Conservation (phyloP, 1,284 basidiomycete species). For the Mycena sp. region DNA sequence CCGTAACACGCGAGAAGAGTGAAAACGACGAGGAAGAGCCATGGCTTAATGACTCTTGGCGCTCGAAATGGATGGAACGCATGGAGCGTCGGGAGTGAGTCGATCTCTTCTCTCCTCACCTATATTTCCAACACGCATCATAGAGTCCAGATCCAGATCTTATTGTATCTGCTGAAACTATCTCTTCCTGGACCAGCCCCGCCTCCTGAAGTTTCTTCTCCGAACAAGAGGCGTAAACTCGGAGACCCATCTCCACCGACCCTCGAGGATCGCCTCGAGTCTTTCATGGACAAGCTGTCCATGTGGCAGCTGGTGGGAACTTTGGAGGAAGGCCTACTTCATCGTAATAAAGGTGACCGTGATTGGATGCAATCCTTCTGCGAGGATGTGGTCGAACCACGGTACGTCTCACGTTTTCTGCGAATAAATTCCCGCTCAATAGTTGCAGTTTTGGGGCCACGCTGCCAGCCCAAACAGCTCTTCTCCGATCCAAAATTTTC, state of each 20-base stretch:
- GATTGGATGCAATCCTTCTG: constrained; percentile 81
- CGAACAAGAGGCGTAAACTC: constrained; percentile 49
- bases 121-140: constrained; percentile 3
- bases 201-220: constrained; percentile 31
- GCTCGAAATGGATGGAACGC: constrained; percentile 62
- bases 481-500: constrained; percentile 75
- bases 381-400: constrained; percentile 67
- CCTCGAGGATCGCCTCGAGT: constrained; percentile 66
- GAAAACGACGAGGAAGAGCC: constrained; percentile 44
- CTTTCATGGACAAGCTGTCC: constrained; percentile 79
- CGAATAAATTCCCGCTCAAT: constrained; percentile 5
- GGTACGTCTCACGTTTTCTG: constrained; percentile 59
- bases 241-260: constrained; percentile 35
- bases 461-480: constrained; percentile 62
- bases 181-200: constrained; percentile 61
- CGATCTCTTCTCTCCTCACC: neutral
- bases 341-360: constrained; percentile 49
- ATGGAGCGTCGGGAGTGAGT: constrained; percentile 80
- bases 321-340: constrained; percentile 41
- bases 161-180: constrained; percentile 71
- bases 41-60: constrained; percentile 63
- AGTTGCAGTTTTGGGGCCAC: constrained; percentile 61
- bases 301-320: constrained; percentile 73
- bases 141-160: constrained; percentile 78
- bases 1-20: constrained; percentile 64